These are phyloP conservation scores for Chloranthus sessilifolius DNA, from an alignment of 164 flowering plant genomes.

Conservation along the genomic window DNA sequence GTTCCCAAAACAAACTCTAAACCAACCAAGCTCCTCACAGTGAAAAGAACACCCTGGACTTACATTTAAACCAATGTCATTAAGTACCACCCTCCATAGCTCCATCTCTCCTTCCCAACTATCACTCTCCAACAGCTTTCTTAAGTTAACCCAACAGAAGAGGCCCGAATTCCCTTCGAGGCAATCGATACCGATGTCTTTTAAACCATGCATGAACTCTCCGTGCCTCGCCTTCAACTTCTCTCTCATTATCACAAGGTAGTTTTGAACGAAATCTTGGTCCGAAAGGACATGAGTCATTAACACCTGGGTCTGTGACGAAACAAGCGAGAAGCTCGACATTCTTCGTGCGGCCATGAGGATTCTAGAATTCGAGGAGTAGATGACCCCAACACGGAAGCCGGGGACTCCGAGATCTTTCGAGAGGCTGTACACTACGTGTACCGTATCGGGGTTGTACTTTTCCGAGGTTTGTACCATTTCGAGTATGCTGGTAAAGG, in stretches of 20 bases:
- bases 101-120: constrained; percentile 60
- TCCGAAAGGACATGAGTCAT: constrained; percentile 52
- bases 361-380: constrained; percentile 47
- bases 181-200: constrained; percentile 43
- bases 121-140: constrained; percentile 36
- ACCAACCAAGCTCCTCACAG: constrained; percentile 85
- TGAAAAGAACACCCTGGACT: constrained; percentile 74
- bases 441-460: constrained; percentile 52
- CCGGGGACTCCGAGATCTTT: constrained; percentile 74
- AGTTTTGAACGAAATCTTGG: constrained; percentile 34
- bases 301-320: constrained; percentile 57
- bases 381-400: constrained; percentile 58
- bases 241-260: constrained; percentile 30
- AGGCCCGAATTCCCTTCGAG: constrained; percentile 51
- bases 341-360: constrained; percentile 52
- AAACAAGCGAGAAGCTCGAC: constrained; percentile 54
- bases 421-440: constrained; percentile 70
- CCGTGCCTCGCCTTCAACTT: constrained; percentile 12
- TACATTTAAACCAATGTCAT: constrained; percentile 44
- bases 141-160: constrained; percentile 67
- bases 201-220: constrained; percentile 41
- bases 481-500: constrained; percentile 70
- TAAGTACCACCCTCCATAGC: constrained; percentile 49
- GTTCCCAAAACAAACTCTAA: constrained; percentile 58
- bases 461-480: constrained; percentile 31